Base-by-base conservation (phyloP, 768 basidiomycete genomes). In the Tricholoma saponaceum region DNA sequence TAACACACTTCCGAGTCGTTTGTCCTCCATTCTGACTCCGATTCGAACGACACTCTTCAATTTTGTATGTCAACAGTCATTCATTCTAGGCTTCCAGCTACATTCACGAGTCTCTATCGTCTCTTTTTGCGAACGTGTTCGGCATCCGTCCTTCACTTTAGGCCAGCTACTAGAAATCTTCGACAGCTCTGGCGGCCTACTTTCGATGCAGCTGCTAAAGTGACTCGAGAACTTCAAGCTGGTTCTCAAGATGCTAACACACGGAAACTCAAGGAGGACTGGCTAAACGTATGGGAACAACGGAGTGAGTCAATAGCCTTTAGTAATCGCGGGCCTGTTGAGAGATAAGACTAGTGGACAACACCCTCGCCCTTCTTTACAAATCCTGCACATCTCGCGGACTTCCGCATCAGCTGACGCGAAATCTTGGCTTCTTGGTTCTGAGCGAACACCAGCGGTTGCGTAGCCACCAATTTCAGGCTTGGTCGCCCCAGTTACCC, bases 361-460 rank as follows among this genome's bases (percentile, higher is more conserved):
- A 77, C 58, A 89, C 88, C 0, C 75, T 91, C 39, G 75, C 76
- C 30, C 61, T 91, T 8, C 67, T 91, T 47, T 78, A 82, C 69
- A 81, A 76, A 25, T 85, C 89, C n/a, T 79, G 82, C 3, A 74
- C 76, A 57, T 79, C 82, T 32, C 81, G 86, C 25, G 89, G 89
- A 13, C 70, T 87, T 13, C 69, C 87, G 10, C 85, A 89, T 65
- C 72, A 72, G 56, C 62, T 84, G 5, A 83, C 85, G 5, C 79
- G 79, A 16, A 89, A 89, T 62, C 69, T 87, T 12, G 69, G 70
- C 9, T 66, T 74, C 20, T 61, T 83, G 51, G 62, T 74, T 28
- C 73, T 65, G 54, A 62, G 63, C 35, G 69, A 76, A 69, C 76
- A 69, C 60, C 55, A 60, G 37, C 69, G 64, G 28, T 44, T 78